These are phyloP conservation scores for Scheffersomyces titani DNA, from an alignment of 1,139 yeast species.

Conservation along the genomic window DNA sequence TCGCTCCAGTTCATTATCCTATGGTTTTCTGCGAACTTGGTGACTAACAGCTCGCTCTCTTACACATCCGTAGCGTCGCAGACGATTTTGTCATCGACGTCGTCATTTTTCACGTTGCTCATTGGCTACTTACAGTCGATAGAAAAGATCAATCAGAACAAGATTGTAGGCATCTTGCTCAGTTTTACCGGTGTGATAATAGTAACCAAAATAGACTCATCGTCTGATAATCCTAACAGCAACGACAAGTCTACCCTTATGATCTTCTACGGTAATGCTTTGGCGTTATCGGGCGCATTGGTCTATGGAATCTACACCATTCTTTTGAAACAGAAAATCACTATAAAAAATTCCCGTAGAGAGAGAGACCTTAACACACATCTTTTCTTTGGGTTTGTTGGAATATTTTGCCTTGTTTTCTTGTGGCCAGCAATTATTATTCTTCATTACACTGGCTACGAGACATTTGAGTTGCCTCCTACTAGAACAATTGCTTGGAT, in stretches of 20 bases:
- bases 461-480: constrained; percentile 70
- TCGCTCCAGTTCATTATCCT: constrained; percentile 80
- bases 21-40: constrained; percentile 89
- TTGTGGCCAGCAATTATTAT: constrained; percentile 81
- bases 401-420: constrained; percentile 71
- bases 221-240: constrained; percentile 31
- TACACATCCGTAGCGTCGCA: constrained; percentile 93
- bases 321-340: constrained; percentile 68
- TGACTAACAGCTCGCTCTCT: constrained; percentile 82
- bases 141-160: constrained; percentile 65
- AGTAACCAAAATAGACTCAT: constrained; percentile 63
- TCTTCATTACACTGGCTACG: constrained; percentile 64
- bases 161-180: constrained; percentile 66
- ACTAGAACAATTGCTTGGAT: constrained; percentile 52
- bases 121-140: constrained; percentile 75
- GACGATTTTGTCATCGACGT: constrained; percentile 87
- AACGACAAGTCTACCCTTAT: constrained; percentile 29
- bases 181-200: constrained; percentile 79
- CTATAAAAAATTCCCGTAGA: constrained; percentile 43
- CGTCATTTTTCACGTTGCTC: constrained; percentile 86
- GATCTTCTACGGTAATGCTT: constrained; percentile 69
- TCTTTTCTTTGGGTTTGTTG: constrained; percentile 92
- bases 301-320: constrained; percentile 93
- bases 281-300: constrained; percentile 82
- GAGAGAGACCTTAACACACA: constrained; percentile 81